Base-by-base conservation (phyloP, 805 yeast species). In the Candida coleopterorum region DNA sequence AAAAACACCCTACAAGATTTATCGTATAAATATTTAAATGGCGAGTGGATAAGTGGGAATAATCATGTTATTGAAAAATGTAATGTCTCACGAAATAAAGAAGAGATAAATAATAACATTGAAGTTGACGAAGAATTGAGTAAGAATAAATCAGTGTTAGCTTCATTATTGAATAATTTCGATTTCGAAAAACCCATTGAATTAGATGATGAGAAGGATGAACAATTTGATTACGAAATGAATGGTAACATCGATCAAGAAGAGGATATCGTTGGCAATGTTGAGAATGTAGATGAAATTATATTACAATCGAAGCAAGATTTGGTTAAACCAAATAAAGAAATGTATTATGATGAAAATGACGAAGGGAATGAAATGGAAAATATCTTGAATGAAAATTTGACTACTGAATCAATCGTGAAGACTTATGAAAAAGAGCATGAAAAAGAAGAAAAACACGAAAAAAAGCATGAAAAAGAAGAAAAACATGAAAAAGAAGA, bases 41-140 rank as follows among this genome's bases (percentile, higher is more conserved):
- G 83, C 0, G 73, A 70, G 31, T 87, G 96, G 96, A 73, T 72
- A 46, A 85, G 84, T 55, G 88, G 88, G 5, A 78, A 75, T 42
- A 85, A 81, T 33, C 94, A 85, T 53, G 72, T 86, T 9, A 72
- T 89, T 14, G 97, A 89, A 51, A 30, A 25, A 21, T 58, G 67
- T 46, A 64, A 56, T 4, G 49, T 58, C 4, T 34, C 46, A 18
- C 60, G 56, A 2, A 41, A 16, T 1, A 48, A 50, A 25, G 29
- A 25, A 4, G 60, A 61, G 37, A 68, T 67, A 2, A 37, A 39
- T 4, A 23, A 20, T 8, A 7, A 4, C 3, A 32, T 6, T 22
- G 27, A 31, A 16, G 39, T 34, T 4, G 31, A 27, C 3, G 34
- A 9, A 32, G 42, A 58, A 6, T 35, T 27, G 17, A 29, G 35